Percentiles rank a stretch among this genome's conserved stretches.
Conservation (phyloP, 345 rosid genomes). For the Ceriops tagal region DNA sequence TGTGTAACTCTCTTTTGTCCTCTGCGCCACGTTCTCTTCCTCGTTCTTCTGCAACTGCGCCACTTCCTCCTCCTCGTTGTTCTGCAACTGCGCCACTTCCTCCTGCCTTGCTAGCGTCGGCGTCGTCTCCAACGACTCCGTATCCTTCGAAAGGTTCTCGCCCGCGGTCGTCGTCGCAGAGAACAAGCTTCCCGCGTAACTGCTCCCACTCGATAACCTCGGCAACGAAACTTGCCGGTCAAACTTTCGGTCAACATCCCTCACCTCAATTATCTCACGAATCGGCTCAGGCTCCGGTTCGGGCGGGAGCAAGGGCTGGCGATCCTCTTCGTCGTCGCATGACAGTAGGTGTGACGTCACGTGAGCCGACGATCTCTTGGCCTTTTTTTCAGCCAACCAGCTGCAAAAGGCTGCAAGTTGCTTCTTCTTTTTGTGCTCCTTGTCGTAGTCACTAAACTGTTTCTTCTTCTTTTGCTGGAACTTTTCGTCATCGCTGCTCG, state of each 20-base stretch:
- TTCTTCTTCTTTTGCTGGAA: constrained; percentile 19
- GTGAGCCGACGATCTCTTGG: constrained; percentile 30
- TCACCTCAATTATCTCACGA: constrained; percentile 25
- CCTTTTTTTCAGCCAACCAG: constrained; percentile 61
- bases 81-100: constrained; percentile 8
- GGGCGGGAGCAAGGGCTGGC: constrained; percentile 38
- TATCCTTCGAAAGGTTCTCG: constrained; percentile 51
- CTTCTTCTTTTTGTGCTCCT: constrained; percentile 36
- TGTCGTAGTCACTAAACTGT: constrained; percentile 8
- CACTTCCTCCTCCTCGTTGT: constrained; percentile 33
- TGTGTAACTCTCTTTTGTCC: constrained; percentile 52
- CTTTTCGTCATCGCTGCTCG: constrained; percentile 42
- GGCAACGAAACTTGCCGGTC: constrained; percentile 68
- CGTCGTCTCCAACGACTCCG: background rate
- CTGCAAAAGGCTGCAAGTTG: constrained; percentile 60
- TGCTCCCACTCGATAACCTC: constrained; percentile 79
- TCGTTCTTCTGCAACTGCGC: constrained; percentile 23
- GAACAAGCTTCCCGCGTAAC: constrained; percentile 75
- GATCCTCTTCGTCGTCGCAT: constrained; percentile 47
- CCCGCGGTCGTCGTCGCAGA: constrained; percentile 68
- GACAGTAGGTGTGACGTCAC: constrained; percentile 39
- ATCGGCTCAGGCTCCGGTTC: constrained; percentile 23
- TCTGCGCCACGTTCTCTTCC: constrained; percentile 39
- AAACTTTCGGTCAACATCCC: constrained; percentile 47
- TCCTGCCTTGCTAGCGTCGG: constrained; percentile 16